phyloP scores from a whole-genome alignment of 139 green algal genomes.

The Volvox africanus region DNA sequence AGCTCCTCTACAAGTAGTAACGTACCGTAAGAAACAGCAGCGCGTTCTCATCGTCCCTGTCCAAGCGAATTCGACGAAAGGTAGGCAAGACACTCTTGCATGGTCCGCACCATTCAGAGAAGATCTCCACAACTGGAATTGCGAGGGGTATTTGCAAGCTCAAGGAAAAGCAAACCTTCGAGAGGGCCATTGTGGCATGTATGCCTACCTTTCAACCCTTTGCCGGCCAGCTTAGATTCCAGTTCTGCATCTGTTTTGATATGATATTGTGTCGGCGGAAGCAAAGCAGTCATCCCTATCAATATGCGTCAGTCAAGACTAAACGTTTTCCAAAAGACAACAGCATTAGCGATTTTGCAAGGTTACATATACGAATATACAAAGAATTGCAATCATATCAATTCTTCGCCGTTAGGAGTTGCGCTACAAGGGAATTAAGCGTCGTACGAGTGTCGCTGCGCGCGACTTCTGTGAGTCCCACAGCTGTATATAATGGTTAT shows the following conservation, averaged over 20 bases:
- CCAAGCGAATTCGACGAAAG: slow-evolving; percentile 69
- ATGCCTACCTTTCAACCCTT: slow-evolving; percentile 59
- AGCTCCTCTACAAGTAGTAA: background rate
- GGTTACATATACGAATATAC: too few relatives aligned
- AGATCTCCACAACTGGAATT: slow-evolving; percentile 74
- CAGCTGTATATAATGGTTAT: too few relatives aligned
- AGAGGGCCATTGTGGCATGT: background rate
- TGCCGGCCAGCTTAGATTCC: slow-evolving; percentile 40
- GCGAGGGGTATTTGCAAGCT: background rate
- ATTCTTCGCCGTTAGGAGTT: too few relatives aligned
- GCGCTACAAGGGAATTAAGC: too few relatives aligned
- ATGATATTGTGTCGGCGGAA: slow-evolving; percentile 49
- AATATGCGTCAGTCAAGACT: background rate
- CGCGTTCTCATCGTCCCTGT: slow-evolving; percentile 77
- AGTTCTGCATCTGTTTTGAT: slow-evolving; percentile 52
- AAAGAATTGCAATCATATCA: too few relatives aligned
- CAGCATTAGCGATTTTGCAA: too few relatives aligned
- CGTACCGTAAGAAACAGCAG: slow-evolving; percentile 70
- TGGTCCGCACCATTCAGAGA: slow-evolving; percentile 66
- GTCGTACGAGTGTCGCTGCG: too few relatives aligned
- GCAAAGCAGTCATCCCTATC: background rate
- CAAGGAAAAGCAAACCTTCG: background rate
- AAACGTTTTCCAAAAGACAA: background rate
- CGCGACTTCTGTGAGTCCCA: too few relatives aligned
- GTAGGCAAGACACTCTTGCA: slow-evolving; percentile 77